These are phyloP conservation scores for Pythium vanterpoolii DNA, from an alignment of 352 stramenopile genomes.

Conservation along the genomic window DNA sequence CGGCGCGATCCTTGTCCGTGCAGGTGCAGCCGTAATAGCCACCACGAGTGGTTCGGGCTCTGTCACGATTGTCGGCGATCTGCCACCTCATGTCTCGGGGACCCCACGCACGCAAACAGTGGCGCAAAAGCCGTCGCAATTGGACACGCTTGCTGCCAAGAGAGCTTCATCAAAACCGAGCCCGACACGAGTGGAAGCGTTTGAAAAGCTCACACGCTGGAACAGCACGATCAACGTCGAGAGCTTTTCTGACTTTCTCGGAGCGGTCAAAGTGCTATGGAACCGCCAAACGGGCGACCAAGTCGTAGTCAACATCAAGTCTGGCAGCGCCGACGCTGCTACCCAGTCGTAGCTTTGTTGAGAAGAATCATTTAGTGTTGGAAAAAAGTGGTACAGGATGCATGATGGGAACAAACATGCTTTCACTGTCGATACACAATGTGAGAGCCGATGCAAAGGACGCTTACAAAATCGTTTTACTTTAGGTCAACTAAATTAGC, in stretches of 20 bases:
- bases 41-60: conserved; percentile 19
- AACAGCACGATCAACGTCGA: conserved; percentile 12
- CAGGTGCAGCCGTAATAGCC: conserved; percentile 1
- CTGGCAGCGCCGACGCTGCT: background rate
- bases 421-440: too few relatives aligned
- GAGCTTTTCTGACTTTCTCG: conserved; percentile 15
- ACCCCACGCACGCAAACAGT: background rate
- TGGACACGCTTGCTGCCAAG: conserved; percentile 2
- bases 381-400: too few relatives aligned
- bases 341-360: too few relatives aligned
- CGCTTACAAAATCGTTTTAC: too few relatives aligned
- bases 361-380: too few relatives aligned
- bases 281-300: conserved; percentile 2
- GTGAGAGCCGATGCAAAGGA: too few relatives aligned
- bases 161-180: background rate
- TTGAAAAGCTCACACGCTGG: conserved; percentile 13
- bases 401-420: too few relatives aligned
- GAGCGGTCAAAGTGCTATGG: conserved; percentile 9
- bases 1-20: conserved; percentile 19
- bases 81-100: conserved; percentile 9
- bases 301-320: background rate
- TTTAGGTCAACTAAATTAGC: too few relatives aligned
- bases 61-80: conserved; percentile 14
- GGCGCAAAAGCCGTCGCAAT: conserved; percentile 8
- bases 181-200: conserved; percentile 8